Evolutionary conservation across 768 basidiomycete genomes (phyloP).

Genomic region (Hygrophoropsis aurantiaca): DNA sequence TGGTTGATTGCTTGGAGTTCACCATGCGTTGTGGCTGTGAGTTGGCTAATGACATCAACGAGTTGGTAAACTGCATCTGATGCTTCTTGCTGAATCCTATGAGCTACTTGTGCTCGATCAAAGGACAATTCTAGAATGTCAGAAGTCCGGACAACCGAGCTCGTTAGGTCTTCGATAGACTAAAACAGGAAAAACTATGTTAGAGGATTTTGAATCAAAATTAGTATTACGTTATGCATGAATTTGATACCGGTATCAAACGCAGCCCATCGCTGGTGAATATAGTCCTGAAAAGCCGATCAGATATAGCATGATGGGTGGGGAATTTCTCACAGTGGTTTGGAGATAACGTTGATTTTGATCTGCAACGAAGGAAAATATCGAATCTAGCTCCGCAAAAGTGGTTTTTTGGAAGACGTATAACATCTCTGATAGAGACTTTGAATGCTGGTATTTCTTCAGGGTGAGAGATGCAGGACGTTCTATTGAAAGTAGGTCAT

Average conservation of each 20-base stretch:
- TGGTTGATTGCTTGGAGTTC: conserved; percentile 50
- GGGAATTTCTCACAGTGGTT: conserved; percentile 16
- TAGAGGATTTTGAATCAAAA: not conserved
- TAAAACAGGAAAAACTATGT: not conserved
- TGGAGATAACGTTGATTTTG: conserved; percentile 27
- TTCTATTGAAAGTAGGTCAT: conserved; percentile 3
- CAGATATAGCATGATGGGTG: conserved; percentile 2
- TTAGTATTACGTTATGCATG: conserved; percentile 29
- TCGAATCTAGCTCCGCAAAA: conserved; percentile 20
- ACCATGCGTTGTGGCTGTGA: conserved; percentile 38
- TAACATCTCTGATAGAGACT: conserved; percentile 23
- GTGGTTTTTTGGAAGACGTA: conserved; percentile 22
- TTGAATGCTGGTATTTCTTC: conserved; percentile 22
- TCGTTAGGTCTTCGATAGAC: conserved; percentile 4
- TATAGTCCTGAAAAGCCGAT: conserved; percentile 23
- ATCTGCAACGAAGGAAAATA: conserved; percentile 25
- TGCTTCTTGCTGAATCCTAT: conserved; percentile 36
- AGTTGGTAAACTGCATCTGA: conserved; percentile 36
- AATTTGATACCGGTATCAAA: conserved; percentile 21
- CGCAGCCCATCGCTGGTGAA: conserved; percentile 26
- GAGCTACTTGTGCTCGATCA: conserved; percentile 29
- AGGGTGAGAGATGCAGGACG: not conserved
- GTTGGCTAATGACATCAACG: conserved; percentile 31
- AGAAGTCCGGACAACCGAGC: conserved; percentile 6
- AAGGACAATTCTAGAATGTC: conserved; percentile 31